Evolutionary conservation across 176 grass and related monocot species (phyloP), one percentile per base, ranked within the genome.

Genomic region (Rhynchospora tenuis): DNA sequence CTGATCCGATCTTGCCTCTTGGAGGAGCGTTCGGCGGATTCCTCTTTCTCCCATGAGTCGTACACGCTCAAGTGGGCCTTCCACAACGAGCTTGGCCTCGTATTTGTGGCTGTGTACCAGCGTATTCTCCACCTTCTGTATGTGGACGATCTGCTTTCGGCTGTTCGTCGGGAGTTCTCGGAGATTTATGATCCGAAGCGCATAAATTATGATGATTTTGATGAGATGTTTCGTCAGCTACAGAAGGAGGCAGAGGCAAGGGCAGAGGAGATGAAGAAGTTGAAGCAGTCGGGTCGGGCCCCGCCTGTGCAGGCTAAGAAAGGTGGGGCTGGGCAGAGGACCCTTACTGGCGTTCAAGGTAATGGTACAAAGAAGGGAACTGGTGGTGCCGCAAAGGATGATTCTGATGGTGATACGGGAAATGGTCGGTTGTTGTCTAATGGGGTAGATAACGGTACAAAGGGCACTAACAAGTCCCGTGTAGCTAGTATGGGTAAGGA

Each of bases 1-100:
- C 83, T 98, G 69, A 98, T 98, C 92, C 89, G 92, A 17, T 94
- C 95, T 11, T 98, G 95, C 84, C 92, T 98, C 79, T 88, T 98
- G 48, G 95, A 98, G 92, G 92, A 94, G 79, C 92, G 92, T 28
- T 93, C 95, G 2, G 95, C 92, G n/a, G 90, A 94, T 73, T 71
- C 92, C 23, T 86, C 68, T 67, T 98, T 93, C 90, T 45, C 79
- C 23, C 89, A 91, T 42, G 92, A 91, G 79, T 82, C 89, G 45
- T 93, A 94, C 82, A 91, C 90, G 2, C 90, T 98, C 78, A 93
- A 93, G 85, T 98, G 95, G 95, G 84, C 92, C 60, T 98, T 98
- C 84, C 82, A 94, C 90, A 94, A 98, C 43, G 92, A 98, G 51
- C 92, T 98, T 29, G 95, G 90, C 47, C 92, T 98, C 10, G 95